These are phyloP conservation scores for Ambrosiella beaveri DNA, from an alignment of 2,329 filamentous ascomycete genomes.

Conservation along the genomic window DNA sequence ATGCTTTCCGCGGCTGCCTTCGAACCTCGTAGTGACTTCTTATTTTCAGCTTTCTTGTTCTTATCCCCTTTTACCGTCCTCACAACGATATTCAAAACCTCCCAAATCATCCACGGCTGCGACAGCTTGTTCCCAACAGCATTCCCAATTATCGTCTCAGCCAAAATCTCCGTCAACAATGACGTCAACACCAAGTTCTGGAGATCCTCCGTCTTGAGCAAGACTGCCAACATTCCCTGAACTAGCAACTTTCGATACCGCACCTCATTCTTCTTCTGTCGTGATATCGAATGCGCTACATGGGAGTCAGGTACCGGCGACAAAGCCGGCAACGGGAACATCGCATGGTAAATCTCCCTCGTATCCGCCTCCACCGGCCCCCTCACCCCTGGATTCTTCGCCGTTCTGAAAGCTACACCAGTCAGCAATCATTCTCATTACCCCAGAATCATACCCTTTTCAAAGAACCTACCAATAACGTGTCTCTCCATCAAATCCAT, in stretches of 20 bases:
- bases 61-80: slow-evolving; percentile 20
- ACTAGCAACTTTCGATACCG: slow-evolving; percentile 80
- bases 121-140: slow-evolving; percentile 63
- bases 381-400: slow-evolving; percentile 39
- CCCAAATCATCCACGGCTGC: slow-evolving; percentile 80
- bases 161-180: slow-evolving; percentile 72
- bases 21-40: slow-evolving; percentile 5
- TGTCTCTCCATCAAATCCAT: slow-evolving; percentile 68
- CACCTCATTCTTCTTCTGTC: slow-evolving; percentile 61
- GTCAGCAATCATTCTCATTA: neutral
- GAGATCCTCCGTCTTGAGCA: slow-evolving; percentile 83
- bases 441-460: neutral
- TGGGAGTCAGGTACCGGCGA: slow-evolving; percentile 52
- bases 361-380: slow-evolving; percentile 44
- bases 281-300: slow-evolving; percentile 31
- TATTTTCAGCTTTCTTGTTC: slow-evolving; percentile 11
- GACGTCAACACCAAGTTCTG: slow-evolving; percentile 72
- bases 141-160: slow-evolving; percentile 76
- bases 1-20: neutral
- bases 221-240: slow-evolving; percentile 60
- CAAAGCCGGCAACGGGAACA: slow-evolving; percentile 66
- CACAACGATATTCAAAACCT: slow-evolving; percentile 59
- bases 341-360: slow-evolving; percentile 62
- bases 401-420: slow-evolving; percentile 51
- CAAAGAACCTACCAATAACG: slow-evolving; percentile 45